Conservation (phyloP, 2,329 filamentous ascomycete species). For the Akanthomyces lecanii region DNA sequence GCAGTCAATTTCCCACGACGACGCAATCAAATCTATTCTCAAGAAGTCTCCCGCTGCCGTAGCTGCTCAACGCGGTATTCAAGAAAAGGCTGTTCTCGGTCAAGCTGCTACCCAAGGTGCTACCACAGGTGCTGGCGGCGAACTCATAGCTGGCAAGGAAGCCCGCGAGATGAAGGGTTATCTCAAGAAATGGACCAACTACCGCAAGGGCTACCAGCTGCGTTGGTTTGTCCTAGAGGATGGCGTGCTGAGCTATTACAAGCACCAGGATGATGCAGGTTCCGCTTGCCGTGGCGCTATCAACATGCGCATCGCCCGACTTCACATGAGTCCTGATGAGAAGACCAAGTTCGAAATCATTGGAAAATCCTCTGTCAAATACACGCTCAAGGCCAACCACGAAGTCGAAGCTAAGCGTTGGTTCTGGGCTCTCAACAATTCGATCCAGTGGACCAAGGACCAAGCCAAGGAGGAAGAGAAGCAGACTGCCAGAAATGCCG, state of each 20-base stretch:
- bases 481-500: constrained; percentile 68
- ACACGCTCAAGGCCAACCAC: constrained; percentile 95
- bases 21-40: constrained; percentile 78
- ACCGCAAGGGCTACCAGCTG: constrained; percentile 92
- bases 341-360: constrained; percentile 98
- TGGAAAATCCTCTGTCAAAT: constrained; percentile 97
- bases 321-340: constrained; percentile 95
- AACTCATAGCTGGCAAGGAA: constrained; percentile 72
- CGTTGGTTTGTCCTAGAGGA: constrained; percentile 98
- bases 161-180: constrained; percentile 97
- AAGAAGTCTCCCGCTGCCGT: constrained; percentile 94
- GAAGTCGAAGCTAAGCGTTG: constrained; percentile 97
- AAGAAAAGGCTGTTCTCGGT: constrained; percentile 93
- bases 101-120: constrained; percentile 58
- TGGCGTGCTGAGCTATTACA: constrained; percentile 96
- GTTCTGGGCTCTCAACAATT: constrained; percentile 99
- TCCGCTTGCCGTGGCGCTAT: constrained; percentile 96
- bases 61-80: constrained; percentile 88
- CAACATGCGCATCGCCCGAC: constrained; percentile 93
- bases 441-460: constrained; percentile 97
- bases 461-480: constrained; percentile 88
- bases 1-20: constrained; percentile 94
- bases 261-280: constrained; percentile 95
- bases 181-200: constrained; percentile 99
- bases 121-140: constrained; percentile 49